Evolutionary conservation across 163 green algal species (phyloP), one percentile per base, ranked within the genome.

Genomic region (Coccomyxa subellipsoidea): DNA sequence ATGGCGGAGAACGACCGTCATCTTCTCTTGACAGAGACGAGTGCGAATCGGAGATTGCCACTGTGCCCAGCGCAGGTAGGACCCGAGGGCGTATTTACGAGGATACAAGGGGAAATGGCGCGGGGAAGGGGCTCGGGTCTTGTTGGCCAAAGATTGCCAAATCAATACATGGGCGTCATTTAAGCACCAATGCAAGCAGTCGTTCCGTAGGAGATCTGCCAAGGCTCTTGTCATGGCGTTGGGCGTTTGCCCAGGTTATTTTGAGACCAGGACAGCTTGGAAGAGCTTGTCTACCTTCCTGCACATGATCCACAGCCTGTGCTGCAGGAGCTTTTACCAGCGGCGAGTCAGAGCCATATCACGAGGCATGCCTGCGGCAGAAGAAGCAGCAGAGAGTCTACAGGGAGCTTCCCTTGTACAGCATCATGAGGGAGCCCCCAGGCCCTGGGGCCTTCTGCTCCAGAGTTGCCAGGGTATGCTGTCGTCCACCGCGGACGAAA

Each of bases 401-500:
- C 70, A 38, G 70, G 32, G 70, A 77, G 32, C 70, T 47, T 8
- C 70, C 70, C 32, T 34, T 77, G 70, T 38, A 77, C 32, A 77
- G 70, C 70, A 77, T 38, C 9, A 40, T n/a, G 70, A 27, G 70
- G 70, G 32, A 38, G 70, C 32, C 32, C 2, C 34, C 32, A 7
- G 31, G 34, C 12, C 70, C 31, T 7, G 70, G 31, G 12, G 32
- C 21, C 29, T 2, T 34, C 2, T 10, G 76, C 10, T 31, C 37
- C 3, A 66, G 76, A 8, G 21, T n/a, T n/a, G 25, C 27, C 38
- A 66, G 78, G 54, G 18, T 18, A 59, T 59, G 47, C 47, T n/a
- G 35, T 34, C 37, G 79, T 25, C 31, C 38, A 21, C 80, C 70
- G 10, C 39, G 70, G 18, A 75, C 84, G n/a, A 80, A 85, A 4